Evolutionary conservation across 2,329 filamentous ascomycete genomes (phyloP).

Genomic region (Amauroascus niger): DNA sequence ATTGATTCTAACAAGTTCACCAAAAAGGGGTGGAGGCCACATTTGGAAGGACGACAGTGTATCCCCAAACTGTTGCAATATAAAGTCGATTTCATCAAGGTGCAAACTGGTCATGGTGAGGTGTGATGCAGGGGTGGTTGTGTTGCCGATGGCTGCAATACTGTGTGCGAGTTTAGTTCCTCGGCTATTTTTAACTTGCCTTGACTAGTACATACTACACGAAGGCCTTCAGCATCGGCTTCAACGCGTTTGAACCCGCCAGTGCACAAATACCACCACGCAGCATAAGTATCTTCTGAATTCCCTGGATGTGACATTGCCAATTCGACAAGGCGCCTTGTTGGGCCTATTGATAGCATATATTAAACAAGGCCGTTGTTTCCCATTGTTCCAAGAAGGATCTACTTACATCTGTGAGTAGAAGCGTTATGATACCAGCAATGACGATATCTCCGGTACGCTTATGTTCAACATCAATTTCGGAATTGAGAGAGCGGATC

Average conservation of each 20-base stretch:
- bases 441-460: conserved; percentile 23
- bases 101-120: conserved; percentile 22
- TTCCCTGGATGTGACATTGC: conserved; percentile 30
- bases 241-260: conserved; percentile 16
- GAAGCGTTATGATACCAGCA: conserved; percentile 27
- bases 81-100: conserved; percentile 22
- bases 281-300: conserved; percentile 26
- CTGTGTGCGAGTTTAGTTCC: conserved; percentile 20
- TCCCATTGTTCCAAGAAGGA: background rate
- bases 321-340: conserved; percentile 27
- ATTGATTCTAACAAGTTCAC: conserved; percentile 31
- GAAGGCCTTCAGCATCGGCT: conserved; percentile 23
- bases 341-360: conserved; percentile 21
- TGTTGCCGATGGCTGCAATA: conserved; percentile 29
- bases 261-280: conserved; percentile 27
- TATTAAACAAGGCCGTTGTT: background rate
- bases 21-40: conserved; percentile 28
- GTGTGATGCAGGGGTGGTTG: conserved; percentile 29
- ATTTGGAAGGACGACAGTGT: conserved; percentile 20
- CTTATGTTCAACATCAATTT: conserved; percentile 19
- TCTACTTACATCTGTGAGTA: conserved; percentile 28
- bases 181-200: background rate
- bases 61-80: conserved; percentile 19
- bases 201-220: conserved; percentile 20
- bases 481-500: conserved; percentile 26